Evolutionary conservation across 495 filamentous ascomycete genomes (phyloP), one percentile per base, ranked within the genome.

Genomic region (Talaromyces ruber): DNA sequence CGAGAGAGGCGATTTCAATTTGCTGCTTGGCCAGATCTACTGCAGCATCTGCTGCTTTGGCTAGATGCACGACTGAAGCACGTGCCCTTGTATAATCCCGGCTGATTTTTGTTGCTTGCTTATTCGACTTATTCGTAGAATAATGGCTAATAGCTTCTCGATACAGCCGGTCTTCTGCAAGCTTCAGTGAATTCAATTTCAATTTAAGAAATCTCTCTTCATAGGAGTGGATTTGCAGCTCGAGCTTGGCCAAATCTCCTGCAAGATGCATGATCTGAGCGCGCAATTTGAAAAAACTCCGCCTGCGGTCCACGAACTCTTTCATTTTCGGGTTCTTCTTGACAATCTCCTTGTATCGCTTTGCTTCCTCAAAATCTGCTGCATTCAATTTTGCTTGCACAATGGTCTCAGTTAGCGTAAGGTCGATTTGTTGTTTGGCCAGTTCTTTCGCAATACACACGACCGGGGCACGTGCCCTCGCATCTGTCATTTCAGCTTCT

Each of bases 1-100:
- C 51, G 1, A 54, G 51, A n/a, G 51, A 54, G 12, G 26, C 67
- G 59, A 70, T 63, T n/a, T 69, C 56, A 1, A 67, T 59, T 16
- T 70, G 63, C 6, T 70, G 68, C 1, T 68, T 54, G 12, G 51
- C 51, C 26, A 54, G 6, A 54, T 54, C 51, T 11, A 54, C 26
- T 6, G 51, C 51, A 28, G 22, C 51, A 28, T 54, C 51, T 0
- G 51, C 9, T 54, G 51, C 51, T 54, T 29, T 54, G 51, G 51
- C 51, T 8, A 54, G 11, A n/a, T 54, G 51, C 22, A 54, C 51
- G 7, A 54, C 22, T n/a, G 26, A 54, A 24, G 51, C 51, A 22
- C 51, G 51, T 6, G 51, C 51, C 51, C 51, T 54, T 28, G 51
- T 21, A 28, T 26, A 54, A 11, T 54, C 51, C 12, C 26, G 6